A percentile compares a stretch with the other conserved stretches of the same genome.
These are phyloP conservation scores for Yamadazyma mexicana DNA, from an alignment of 1,139 yeast genomes.

Conservation along the genomic window DNA sequence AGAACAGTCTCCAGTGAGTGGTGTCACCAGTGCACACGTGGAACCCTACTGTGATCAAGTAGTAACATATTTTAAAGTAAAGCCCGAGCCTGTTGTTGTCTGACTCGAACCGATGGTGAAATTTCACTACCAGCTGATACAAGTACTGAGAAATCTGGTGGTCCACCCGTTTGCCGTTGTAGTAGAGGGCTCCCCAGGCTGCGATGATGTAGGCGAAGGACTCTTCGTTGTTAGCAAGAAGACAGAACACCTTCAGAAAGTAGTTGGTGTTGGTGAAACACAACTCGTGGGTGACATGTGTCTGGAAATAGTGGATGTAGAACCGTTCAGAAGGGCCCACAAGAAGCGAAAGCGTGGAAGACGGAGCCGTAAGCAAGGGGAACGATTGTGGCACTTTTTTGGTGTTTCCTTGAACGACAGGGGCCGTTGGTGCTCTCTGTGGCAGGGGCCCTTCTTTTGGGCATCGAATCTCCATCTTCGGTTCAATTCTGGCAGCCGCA, in stretches of 20 bases:
- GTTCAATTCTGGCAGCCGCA: too few relatives aligned
- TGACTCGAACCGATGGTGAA: conserved; percentile 1
- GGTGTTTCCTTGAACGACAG: too few relatives aligned
- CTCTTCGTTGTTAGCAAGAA: conserved; percentile 40
- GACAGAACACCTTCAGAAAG: conserved; percentile 41
- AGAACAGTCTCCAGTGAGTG: conserved; percentile 30
- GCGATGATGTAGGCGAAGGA: conserved; percentile 41
- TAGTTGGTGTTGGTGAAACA: conserved; percentile 38
- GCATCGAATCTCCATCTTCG: too few relatives aligned
- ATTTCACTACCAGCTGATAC: conserved; percentile 6
- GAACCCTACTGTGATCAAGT: conserved; percentile 23
- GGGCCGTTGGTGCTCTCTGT: too few relatives aligned
- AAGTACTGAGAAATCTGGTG: conserved; percentile 7
- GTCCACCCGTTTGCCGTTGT: conserved; percentile 15
- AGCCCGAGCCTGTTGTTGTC: conserved; percentile 11
- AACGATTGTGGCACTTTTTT: not conserved
- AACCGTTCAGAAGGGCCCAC: conserved; percentile 5
- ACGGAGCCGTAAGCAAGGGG: not conserved
- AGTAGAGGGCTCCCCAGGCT: conserved; percentile 40
- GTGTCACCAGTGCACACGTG: conserved; percentile 44
- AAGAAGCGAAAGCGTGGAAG: too few relatives aligned
- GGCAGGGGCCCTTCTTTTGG: too few relatives aligned
- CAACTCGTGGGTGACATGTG: conserved; percentile 19
- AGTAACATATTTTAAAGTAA: conserved; percentile 23
- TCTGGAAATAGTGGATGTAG: conserved; percentile 9